These are phyloP conservation scores for Pezicula radicicola DNA, from an alignment of 2,329 filamentous ascomycete genomes.

Conservation along the genomic window DNA sequence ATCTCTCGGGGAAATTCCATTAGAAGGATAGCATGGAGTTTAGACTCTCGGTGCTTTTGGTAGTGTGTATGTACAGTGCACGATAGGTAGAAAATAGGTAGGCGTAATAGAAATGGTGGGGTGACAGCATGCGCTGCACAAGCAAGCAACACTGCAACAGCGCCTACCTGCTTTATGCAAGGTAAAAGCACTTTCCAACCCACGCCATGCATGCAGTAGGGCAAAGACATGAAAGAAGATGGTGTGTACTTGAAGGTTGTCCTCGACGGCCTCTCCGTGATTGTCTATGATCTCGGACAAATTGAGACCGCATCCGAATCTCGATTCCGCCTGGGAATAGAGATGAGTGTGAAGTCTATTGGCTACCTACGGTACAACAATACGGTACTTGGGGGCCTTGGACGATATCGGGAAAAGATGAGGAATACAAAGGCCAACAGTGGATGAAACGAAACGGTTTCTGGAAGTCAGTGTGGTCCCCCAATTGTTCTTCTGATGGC, in stretches of 20 bases:
- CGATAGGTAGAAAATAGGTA: not conserved
- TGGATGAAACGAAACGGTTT: not conserved
- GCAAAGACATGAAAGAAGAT: not conserved
- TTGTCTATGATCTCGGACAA: not conserved
- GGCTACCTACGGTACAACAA: no score
- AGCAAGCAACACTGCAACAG: not conserved
- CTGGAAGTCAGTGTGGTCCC: not conserved
- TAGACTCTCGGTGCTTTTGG: not conserved
- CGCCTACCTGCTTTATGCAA: slow-evolving; percentile 2
- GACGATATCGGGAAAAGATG: not conserved
- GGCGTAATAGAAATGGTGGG: slow-evolving; percentile 1
- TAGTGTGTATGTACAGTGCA: no score
- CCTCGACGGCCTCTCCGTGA: not conserved
- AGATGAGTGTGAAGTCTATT: no score
- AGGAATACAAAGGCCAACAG: not conserved
- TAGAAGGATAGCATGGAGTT: not conserved
- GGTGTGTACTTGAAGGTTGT: not conserved
- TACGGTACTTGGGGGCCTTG: no score
- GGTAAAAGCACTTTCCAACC: not conserved
- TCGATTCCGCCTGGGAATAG: not conserved
- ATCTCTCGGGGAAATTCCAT: not conserved
- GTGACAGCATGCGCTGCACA: slow-evolving; percentile 6
- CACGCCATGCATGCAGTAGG: slow-evolving; percentile 14
- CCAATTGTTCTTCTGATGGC: not conserved
- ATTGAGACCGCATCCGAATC: not conserved